These are phyloP conservation scores for Excoecaria agallocha DNA, from an alignment of 345 rosid species.

Conservation along the genomic window DNA sequence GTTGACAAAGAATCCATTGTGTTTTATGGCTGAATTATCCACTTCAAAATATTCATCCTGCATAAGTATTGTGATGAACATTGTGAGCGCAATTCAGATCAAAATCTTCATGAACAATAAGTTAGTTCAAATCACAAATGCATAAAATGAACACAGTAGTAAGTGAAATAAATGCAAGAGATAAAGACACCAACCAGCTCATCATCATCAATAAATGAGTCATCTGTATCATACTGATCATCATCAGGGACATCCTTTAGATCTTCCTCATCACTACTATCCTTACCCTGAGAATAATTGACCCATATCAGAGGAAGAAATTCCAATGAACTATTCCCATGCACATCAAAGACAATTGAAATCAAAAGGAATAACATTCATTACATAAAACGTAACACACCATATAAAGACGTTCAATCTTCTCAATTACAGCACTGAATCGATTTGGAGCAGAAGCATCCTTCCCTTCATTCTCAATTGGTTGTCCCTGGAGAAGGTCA, in stretches of 20 bases:
- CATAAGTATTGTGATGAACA: constrained; percentile 16
- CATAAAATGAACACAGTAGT: constrained; percentile 2
- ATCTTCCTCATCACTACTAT: constrained; percentile 92
- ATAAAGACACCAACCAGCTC: constrained; percentile 68
- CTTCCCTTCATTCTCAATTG: constrained; percentile 42
- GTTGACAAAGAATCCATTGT: constrained; percentile 87
- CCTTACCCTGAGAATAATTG: constrained; percentile 64
- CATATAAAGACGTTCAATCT: constrained; percentile 95
- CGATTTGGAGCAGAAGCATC: constrained; percentile 70
- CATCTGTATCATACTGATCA: constrained; percentile 93
- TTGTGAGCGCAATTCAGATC: not conserved
- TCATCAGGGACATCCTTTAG: constrained; percentile 81
- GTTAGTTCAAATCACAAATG: not conserved
- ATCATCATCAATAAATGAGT: constrained; percentile 90
- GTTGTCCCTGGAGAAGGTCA: constrained; percentile 45
- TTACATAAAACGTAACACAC: constrained; percentile 29
- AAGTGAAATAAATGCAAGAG: not conserved
- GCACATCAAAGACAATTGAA: not conserved
- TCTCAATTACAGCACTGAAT: constrained; percentile 84
- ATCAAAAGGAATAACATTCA: not conserved
- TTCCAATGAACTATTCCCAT: not conserved
- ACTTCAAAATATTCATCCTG: constrained; percentile 99
- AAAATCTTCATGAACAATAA: not conserved
- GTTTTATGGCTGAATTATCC: constrained; percentile 83
- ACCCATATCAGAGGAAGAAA: constrained; percentile 19